phyloP scores from a whole-genome alignment of 2,329 filamentous ascomycete genomes.

The Cercospora berteroae region DNA sequence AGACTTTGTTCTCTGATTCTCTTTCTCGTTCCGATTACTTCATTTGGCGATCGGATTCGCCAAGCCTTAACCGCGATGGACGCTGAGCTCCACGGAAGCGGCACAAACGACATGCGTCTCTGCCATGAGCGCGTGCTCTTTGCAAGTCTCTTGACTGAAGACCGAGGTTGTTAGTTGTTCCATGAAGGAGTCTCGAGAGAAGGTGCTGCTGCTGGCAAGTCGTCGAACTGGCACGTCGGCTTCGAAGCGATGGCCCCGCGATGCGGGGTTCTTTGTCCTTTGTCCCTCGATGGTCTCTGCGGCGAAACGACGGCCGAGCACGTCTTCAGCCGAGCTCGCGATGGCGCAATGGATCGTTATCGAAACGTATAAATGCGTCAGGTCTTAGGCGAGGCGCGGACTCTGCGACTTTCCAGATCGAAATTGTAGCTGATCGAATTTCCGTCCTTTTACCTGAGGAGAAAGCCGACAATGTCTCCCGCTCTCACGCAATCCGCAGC shows the following conservation, averaged over 20 bases:
- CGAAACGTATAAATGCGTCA: background rate
- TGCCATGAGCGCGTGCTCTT: background rate
- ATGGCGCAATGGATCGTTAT: slow-evolving; percentile 2
- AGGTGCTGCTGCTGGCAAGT: background rate
- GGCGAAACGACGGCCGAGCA: background rate
- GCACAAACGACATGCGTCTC: background rate
- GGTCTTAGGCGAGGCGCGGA: background rate
- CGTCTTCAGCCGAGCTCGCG: slow-evolving; percentile 3
- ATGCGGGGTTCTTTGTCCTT: background rate
- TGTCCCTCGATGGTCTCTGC: background rate
- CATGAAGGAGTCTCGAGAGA: background rate
- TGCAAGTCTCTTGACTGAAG: background rate
- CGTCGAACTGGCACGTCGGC: background rate
- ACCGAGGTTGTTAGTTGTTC: background rate
- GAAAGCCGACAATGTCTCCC: slow-evolving; percentile 18
- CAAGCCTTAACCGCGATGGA: background rate
- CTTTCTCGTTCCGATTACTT: background rate
- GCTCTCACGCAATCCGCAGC: slow-evolving; percentile 20
- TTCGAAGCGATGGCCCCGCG: background rate
- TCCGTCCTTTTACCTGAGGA: background rate
- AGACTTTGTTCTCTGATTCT: background rate
- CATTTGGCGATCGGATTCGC: background rate
- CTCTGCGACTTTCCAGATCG: background rate
- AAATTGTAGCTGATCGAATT: background rate
- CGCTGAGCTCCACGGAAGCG: background rate